These are phyloP conservation scores for Aurifilum marmelostoma DNA, from an alignment of 2,329 filamentous ascomycete genomes.

Conservation along the genomic window DNA sequence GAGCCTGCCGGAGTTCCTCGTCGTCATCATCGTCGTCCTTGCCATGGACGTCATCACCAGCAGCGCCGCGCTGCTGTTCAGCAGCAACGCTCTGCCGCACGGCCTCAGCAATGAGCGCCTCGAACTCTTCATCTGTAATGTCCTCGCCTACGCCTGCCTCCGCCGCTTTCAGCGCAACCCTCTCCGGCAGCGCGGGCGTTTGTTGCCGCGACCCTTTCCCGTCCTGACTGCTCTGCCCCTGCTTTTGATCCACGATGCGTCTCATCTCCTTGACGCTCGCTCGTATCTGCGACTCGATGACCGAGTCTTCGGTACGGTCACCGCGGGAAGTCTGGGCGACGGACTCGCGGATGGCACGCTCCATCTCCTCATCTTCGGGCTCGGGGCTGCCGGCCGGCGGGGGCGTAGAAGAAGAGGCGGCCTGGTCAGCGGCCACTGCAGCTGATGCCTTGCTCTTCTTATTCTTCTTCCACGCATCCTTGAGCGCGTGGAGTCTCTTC, in stretches of 20 bases:
- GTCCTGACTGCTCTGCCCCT: conserved; percentile 21
- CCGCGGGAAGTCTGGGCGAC: conserved; percentile 73
- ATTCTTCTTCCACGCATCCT: conserved; percentile 47
- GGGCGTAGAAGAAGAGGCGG: conserved; percentile 29
- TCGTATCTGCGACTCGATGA: conserved; percentile 74
- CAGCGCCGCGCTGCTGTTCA: neutral
- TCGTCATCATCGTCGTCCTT: conserved; percentile 38
- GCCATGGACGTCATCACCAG: no score
- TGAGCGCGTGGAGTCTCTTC: conserved; percentile 53
- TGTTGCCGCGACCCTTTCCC: conserved; percentile 28
- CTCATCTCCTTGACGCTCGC: conserved; percentile 66
- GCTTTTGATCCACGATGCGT: conserved; percentile 31
- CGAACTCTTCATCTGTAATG: conserved; percentile 62
- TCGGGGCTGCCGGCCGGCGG: neutral
- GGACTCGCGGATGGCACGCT: conserved; percentile 71
- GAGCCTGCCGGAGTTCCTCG: conserved; percentile 43
- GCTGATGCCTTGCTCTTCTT: conserved; percentile 32
- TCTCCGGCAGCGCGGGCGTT: conserved; percentile 25
- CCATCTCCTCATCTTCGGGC: conserved; percentile 63
- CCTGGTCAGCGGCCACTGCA: conserved; percentile 31
- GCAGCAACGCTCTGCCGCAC: conserved; percentile 53
- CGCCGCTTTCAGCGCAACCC: conserved; percentile 39
- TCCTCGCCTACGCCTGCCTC: conserved; percentile 40
- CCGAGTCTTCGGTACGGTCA: conserved; percentile 68
- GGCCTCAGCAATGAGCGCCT: conserved; percentile 58